Evolutionary conservation across 1,284 basidiomycete genomes (phyloP).

Genomic region (Wallemia ichthyophaga): DNA sequence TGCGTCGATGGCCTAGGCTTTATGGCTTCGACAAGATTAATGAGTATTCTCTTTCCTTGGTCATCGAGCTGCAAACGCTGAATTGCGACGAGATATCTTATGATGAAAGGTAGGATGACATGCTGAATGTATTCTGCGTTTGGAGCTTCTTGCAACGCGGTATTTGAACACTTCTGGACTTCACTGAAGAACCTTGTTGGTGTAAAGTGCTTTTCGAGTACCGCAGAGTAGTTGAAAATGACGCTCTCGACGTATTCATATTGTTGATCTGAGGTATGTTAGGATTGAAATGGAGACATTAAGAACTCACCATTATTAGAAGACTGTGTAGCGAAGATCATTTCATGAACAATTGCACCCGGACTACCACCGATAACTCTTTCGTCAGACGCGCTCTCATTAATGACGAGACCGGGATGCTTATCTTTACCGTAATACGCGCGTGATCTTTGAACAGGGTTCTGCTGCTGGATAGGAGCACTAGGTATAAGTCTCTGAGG

Average conservation of each 20-base stretch:
- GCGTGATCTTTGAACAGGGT: conserved; percentile 18
- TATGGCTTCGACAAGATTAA: neutral
- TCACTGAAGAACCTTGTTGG: neutral
- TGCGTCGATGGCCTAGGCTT: neutral
- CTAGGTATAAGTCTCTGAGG: conserved; percentile 24
- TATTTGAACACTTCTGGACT: neutral
- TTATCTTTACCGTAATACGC: conserved; percentile 44
- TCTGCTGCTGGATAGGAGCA: conserved; percentile 23
- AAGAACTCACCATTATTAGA: neutral
- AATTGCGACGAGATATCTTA: neutral
- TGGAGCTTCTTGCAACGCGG: neutral
- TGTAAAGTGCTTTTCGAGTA: neutral
- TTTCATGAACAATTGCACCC: conserved; percentile 45
- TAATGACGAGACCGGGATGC: conserved; percentile 32
- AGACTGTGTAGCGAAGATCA: conserved; percentile 22
- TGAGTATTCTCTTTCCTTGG: neutral
- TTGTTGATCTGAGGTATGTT: neutral
- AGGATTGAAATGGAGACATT: neutral
- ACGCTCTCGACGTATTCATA: neutral
- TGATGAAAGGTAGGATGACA: neutral
- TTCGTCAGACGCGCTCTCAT: conserved; percentile 18
- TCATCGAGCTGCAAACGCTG: neutral
- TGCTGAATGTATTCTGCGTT: neutral
- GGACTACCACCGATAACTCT: conserved; percentile 22
- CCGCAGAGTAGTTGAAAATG: neutral